Evolutionary conservation across 768 basidiomycete genomes (phyloP).

Genomic region (Serendipita sp.): DNA sequence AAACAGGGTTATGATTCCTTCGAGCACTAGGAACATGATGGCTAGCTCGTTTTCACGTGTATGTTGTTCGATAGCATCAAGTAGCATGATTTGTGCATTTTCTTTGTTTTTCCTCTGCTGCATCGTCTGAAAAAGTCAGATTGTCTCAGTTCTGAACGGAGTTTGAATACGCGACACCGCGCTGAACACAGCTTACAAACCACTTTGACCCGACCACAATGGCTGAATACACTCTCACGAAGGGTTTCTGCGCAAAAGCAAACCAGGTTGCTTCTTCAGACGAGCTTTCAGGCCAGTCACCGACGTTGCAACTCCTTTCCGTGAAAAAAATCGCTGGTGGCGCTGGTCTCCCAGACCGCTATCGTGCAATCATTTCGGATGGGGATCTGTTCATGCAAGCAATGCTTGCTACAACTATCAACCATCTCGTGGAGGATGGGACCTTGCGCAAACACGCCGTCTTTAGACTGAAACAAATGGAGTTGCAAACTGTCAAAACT

Average conservation of each 20-base stretch:
- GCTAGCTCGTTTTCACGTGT: no score
- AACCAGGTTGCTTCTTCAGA: constrained; percentile 17
- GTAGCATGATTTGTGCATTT: not conserved
- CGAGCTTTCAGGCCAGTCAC: constrained; percentile 24
- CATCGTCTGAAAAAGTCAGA: no score
- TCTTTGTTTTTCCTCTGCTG: not conserved
- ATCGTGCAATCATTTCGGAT: constrained; percentile 80
- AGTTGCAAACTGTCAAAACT: not conserved
- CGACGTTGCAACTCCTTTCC: constrained; percentile 64
- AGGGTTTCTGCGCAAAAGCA: constrained; percentile 37
- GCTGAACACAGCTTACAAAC: no score
- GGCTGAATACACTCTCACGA: constrained; percentile 30
- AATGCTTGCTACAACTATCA: constrained; percentile 90
- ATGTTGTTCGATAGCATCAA: no score
- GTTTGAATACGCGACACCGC: no score
- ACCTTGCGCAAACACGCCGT: constrained; percentile 50
- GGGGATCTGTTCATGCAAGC: constrained; percentile 75
- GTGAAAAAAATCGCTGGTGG: constrained; percentile 55
- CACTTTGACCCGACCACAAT: not conserved
- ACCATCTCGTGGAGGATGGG: constrained; percentile 50
- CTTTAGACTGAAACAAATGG: constrained; percentile 50
- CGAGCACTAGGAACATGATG: no score
- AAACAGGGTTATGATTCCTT: not conserved
- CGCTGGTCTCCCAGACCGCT: constrained; percentile 34
- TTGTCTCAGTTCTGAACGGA: no score